Percentiles rank a stretch among this genome's conserved stretches.
These are phyloP conservation scores for Nakataea oryzae DNA, from an alignment of 2,329 filamentous ascomycete genomes.

Conservation along the genomic window DNA sequence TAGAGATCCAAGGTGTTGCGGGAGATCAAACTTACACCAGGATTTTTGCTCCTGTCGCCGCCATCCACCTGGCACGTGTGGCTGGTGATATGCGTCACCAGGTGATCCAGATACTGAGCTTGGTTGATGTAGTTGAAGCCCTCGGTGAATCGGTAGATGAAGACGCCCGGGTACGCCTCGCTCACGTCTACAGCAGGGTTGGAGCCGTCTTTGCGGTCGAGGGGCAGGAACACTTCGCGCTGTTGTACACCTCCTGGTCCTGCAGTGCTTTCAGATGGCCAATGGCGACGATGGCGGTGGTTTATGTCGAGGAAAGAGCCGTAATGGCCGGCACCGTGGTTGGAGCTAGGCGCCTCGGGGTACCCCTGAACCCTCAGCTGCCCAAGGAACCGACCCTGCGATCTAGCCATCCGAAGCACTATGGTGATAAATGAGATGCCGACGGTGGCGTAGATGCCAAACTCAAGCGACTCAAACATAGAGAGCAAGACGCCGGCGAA, in stretches of 20 bases:
- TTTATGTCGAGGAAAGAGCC: background rate
- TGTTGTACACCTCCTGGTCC: background rate
- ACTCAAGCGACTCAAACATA: conserved; percentile 34
- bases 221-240: conserved; percentile 26
- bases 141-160: conserved; percentile 40
- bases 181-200: conserved; percentile 32
- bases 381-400: conserved; percentile 36
- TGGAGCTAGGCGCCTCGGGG: background rate
- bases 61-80: conserved; percentile 27
- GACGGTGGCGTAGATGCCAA: conserved; percentile 38
- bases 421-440: conserved; percentile 29
- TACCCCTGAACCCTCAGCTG: background rate
- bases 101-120: conserved; percentile 32
- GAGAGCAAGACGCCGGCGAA: conserved; percentile 11
- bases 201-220: conserved; percentile 29
- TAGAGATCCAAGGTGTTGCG: background rate
- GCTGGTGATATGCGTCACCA: conserved; percentile 27
- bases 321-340: background rate
- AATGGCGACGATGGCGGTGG: background rate
- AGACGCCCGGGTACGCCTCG: conserved; percentile 35
- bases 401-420: conserved; percentile 32
- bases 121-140: conserved; percentile 43
- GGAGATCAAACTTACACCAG: background rate
- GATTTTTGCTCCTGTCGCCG: conserved; percentile 17
- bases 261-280: too few relatives aligned